Conservation (phyloP, 2,329 filamentous ascomycete species). For the Neophaeococcomyces mojaviensis region DNA sequence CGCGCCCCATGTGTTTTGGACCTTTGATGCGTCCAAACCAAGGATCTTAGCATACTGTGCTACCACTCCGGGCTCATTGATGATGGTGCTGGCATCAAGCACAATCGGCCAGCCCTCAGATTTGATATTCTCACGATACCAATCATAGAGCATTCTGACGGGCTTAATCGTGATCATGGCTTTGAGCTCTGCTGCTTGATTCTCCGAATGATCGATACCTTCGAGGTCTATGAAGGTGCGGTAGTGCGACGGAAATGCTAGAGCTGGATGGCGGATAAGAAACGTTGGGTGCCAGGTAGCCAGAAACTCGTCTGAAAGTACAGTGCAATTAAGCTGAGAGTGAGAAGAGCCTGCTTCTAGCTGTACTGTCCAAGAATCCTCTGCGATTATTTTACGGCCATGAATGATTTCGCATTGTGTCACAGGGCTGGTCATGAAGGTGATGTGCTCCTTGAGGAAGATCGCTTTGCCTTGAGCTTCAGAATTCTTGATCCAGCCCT, state of each 20-base stretch:
- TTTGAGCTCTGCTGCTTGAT: constrained; percentile 17
- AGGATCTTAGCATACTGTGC: constrained; percentile 24
- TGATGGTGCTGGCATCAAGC: constrained; percentile 34
- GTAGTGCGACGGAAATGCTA: constrained; percentile 33
- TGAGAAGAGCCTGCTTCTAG: constrained; percentile 12
- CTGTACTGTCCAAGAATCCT: constrained; percentile 16
- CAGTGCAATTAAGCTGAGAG: constrained; percentile 27
- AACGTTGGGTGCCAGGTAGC: constrained; percentile 29
- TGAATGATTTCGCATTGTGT: constrained; percentile 9
- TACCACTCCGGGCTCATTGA: constrained; percentile 28
- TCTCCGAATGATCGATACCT: constrained; percentile 10
- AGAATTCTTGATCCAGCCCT: constrained; percentile 22
- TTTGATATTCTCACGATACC: constrained; percentile 21
- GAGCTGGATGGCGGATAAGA: constrained; percentile 34
- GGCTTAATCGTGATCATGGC: constrained; percentile 26
- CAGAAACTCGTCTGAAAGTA: constrained; percentile 31
- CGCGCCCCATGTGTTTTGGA: constrained; percentile 29
- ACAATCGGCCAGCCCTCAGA: constrained; percentile 24
- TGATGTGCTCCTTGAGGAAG: constrained; percentile 33
- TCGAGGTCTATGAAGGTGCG: constrained; percentile 25
- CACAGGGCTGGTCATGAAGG: constrained; percentile 16
- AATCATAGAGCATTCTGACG: constrained; percentile 31
- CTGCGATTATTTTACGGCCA: too few relatives aligned
- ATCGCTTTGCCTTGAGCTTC: constrained; percentile 24
- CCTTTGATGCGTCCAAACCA: constrained; percentile 27